These are phyloP conservation scores for Aspergillus unguis DNA, from an alignment of 2,329 filamentous ascomycete genomes.

Conservation along the genomic window DNA sequence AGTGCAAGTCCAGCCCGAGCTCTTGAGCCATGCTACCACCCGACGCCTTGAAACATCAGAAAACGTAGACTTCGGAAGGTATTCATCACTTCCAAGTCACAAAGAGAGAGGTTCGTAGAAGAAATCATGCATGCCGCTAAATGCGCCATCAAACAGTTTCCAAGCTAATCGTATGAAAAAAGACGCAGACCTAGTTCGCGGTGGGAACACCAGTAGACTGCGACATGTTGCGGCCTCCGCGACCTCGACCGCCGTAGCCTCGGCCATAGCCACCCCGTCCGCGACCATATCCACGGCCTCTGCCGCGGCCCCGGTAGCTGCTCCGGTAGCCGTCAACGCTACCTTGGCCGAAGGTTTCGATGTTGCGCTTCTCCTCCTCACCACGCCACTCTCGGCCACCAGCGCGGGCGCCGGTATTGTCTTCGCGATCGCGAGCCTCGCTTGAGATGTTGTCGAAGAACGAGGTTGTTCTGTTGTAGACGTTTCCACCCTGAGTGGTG, in stretches of 20 bases:
- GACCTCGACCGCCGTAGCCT: slow-evolving; percentile 38
- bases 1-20: slow-evolving; percentile 23
- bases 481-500: slow-evolving; percentile 29
- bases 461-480: slow-evolving; percentile 82
- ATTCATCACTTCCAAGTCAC: slow-evolving; percentile 21
- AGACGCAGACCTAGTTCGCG: slow-evolving; percentile 23
- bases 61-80: slow-evolving; percentile 20
- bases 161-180: slow-evolving; percentile 12
- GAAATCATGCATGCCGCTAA: slow-evolving; percentile 19
- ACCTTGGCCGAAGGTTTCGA: slow-evolving; percentile 96
- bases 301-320: slow-evolving; percentile 65
- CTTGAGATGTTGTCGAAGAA: slow-evolving; percentile 99
- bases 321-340: slow-evolving; percentile 88
- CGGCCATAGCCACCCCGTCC: slow-evolving; percentile 48
- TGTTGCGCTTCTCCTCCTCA: slow-evolving; percentile 91
- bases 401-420: slow-evolving; percentile 62
- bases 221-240: slow-evolving; percentile 36
- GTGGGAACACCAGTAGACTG: slow-evolving; percentile 40
- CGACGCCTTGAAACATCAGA: slow-evolving; percentile 23
- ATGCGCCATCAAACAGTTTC: slow-evolving; percentile 15
- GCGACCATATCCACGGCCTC: slow-evolving; percentile 49
- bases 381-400: slow-evolving; percentile 83
- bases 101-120: slow-evolving; percentile 18
- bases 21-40: slow-evolving; percentile 25
- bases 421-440: slow-evolving; percentile 83